Evolutionary conservation across 495 filamentous ascomycete species (phyloP).

Genomic region (Aspergillus wentii): DNA sequence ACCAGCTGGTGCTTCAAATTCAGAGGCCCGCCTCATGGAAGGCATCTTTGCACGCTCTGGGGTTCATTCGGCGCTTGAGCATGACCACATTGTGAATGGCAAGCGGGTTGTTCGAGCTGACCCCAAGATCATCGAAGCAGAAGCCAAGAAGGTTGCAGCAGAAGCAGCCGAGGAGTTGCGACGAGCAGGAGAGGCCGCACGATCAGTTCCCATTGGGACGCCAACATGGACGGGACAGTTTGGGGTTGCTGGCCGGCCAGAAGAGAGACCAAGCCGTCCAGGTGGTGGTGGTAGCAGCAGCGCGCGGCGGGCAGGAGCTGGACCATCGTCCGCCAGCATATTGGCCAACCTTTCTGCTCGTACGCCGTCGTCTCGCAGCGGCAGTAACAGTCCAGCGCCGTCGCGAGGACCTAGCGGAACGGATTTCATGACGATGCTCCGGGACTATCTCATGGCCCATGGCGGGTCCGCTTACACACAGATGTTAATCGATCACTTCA

Average conservation of each 20-base stretch:
- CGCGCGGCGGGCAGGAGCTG: constrained; percentile 29
- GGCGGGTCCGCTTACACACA: constrained; percentile 69
- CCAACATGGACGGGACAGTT: constrained; percentile 91
- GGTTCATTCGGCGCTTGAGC: constrained; percentile 79
- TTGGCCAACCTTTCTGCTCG: constrained; percentile 51
- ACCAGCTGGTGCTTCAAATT: constrained; percentile 29
- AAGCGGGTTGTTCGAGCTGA: constrained; percentile 62
- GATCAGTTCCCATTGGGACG: constrained; percentile 68
- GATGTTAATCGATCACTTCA: constrained; percentile 76
- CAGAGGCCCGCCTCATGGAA: constrained; percentile 69
- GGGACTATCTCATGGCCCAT: constrained; percentile 65
- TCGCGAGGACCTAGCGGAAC: constrained; percentile 24
- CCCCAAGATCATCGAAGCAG: constrained; percentile 67
- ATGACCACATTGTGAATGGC: constrained; percentile 78
- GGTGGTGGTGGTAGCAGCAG: constrained; percentile 24
- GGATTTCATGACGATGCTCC: constrained; percentile 70
- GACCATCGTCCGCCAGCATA: constrained; percentile 52
- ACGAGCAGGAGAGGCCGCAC: constrained; percentile 65
- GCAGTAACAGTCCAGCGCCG: constrained; percentile 21
- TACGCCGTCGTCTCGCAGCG: constrained; percentile 24
- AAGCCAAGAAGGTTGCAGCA: constrained; percentile 74
- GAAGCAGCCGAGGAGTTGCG: constrained; percentile 70
- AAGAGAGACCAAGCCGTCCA: constrained; percentile 17
- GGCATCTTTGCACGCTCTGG: constrained; percentile 80
- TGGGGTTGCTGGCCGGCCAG: constrained; percentile 63